phyloP scores from a whole-genome alignment of 2,329 filamentous ascomycete species.

The Emydomyces testavorans region DNA sequence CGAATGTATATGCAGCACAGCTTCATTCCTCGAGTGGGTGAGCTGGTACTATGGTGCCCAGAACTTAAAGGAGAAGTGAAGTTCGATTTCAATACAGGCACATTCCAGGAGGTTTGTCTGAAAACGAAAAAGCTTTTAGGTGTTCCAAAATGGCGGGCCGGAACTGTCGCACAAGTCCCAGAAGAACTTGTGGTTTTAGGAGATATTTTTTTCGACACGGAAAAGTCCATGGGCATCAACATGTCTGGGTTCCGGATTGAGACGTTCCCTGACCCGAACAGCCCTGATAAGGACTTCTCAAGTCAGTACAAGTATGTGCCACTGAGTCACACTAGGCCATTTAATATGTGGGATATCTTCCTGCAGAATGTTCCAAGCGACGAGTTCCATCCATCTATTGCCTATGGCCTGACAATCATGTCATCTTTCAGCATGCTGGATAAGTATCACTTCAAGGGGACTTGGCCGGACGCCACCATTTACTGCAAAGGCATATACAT shows the following conservation, averaged over 20 bases:
- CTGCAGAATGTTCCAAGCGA: slow-evolving; percentile 32
- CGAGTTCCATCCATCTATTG: slow-evolving; percentile 43
- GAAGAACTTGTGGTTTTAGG: slow-evolving; percentile 33
- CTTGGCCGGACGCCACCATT: slow-evolving; percentile 45
- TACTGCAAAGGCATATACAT: slow-evolving; percentile 45
- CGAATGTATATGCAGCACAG: slow-evolving; percentile 36
- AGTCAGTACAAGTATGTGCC: slow-evolving; percentile 46
- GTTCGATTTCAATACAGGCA: slow-evolving; percentile 24
- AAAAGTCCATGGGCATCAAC: slow-evolving; percentile 35
- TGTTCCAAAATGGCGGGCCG: slow-evolving; percentile 45
- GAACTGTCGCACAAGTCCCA: slow-evolving; percentile 44
- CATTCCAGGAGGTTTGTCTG: slow-evolving; percentile 28
- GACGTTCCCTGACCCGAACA: slow-evolving; percentile 43
- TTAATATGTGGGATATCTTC: slow-evolving; percentile 43
- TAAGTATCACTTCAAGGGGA: slow-evolving; percentile 42
- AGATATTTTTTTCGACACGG: slow-evolving; percentile 36
- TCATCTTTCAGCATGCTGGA: slow-evolving; percentile 44
- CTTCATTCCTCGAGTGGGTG: slow-evolving; percentile 45
- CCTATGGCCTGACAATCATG: slow-evolving; percentile 43
- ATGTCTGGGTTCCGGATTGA: slow-evolving; percentile 48
- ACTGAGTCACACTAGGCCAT: slow-evolving; percentile 44
- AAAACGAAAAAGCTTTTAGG: slow-evolving; percentile 26
- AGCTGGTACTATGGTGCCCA: slow-evolving; percentile 45
- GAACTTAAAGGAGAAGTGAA: slow-evolving; percentile 29
- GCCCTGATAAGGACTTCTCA: slow-evolving; percentile 41